phyloP scores from a whole-genome alignment of 1,139 yeast genomes.

The Yamadazyma mexicana region DNA sequence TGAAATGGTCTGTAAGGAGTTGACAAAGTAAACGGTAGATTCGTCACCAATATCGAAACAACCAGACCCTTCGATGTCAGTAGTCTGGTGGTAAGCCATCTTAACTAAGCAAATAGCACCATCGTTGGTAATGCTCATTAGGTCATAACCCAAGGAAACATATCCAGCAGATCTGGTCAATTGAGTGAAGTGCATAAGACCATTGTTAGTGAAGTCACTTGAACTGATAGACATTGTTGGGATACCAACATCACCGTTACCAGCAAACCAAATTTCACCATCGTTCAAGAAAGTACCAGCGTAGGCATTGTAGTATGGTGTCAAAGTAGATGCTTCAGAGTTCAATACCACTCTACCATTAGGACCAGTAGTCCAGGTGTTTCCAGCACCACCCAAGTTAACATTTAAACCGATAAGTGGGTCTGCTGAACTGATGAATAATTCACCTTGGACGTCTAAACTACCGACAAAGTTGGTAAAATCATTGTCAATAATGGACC shows the following conservation, averaged over 20 bases:
- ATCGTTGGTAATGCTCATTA: constrained; percentile 18
- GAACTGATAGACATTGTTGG: constrained; percentile 17
- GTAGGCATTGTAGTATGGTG: constrained; percentile 19
- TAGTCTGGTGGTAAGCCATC: constrained; percentile 20
- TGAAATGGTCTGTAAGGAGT: constrained; percentile 11
- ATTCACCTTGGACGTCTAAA: constrained; percentile 18
- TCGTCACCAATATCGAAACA: constrained; percentile 24
- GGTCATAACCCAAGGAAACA: constrained; percentile 18
- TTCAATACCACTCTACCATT: constrained; percentile 18
- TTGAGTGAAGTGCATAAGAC: constrained; percentile 18
- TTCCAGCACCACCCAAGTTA: constrained; percentile 16
- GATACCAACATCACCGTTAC: constrained; percentile 15
- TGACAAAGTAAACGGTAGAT: constrained; percentile 17
- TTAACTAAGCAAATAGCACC: constrained; percentile 29
- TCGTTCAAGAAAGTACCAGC: constrained; percentile 14
- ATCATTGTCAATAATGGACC: constrained; percentile 34
- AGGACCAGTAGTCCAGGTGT: constrained; percentile 11
- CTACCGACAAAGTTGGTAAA: constrained; percentile 21
- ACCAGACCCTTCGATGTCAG: constrained; percentile 25
- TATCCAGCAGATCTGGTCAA: constrained; percentile 15
- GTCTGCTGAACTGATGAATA: constrained; percentile 16
- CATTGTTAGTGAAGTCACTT: constrained; percentile 19
- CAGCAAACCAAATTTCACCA: constrained; percentile 18
- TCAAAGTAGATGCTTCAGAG: constrained; percentile 17
- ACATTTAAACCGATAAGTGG: constrained; percentile 17